Evolutionary conservation across 31 red algal genomes (phyloP).

Genomic region (Odonthalia washingtoniensis): DNA sequence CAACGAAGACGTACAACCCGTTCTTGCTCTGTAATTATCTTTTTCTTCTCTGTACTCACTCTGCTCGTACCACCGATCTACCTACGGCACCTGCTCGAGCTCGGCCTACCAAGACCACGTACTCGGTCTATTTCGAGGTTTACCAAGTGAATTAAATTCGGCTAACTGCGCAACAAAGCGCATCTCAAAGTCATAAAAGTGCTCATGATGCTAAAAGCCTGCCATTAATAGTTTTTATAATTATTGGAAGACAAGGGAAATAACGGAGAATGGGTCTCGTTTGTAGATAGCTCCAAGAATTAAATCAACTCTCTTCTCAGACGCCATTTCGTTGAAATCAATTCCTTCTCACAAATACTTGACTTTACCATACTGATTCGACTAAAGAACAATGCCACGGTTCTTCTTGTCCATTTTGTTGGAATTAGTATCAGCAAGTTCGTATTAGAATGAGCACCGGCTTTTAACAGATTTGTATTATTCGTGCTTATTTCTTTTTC

Average conservation of each 20-base stretch:
- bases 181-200: neutral
- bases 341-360: neutral
- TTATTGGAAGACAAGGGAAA: neutral
- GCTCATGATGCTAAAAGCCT: neutral
- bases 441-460: neutral
- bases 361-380: neutral
- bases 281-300: neutral
- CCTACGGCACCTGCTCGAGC: no score
- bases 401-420: neutral
- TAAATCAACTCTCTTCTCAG: neutral
- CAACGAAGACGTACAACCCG: no score
- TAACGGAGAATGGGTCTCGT: neutral
- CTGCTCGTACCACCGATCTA: no score
- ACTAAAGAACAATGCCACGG: neutral
- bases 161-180: neutral
- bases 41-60: no score
- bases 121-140: no score
- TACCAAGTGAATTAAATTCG: neutral
- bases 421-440: neutral
- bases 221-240: neutral
- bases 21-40: no score
- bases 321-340: neutral
- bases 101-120: no score
- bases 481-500: neutral
- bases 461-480: neutral